Conservation (phyloP, 148 eudicot species). For the Vaccinium macrocarpon region DNA sequence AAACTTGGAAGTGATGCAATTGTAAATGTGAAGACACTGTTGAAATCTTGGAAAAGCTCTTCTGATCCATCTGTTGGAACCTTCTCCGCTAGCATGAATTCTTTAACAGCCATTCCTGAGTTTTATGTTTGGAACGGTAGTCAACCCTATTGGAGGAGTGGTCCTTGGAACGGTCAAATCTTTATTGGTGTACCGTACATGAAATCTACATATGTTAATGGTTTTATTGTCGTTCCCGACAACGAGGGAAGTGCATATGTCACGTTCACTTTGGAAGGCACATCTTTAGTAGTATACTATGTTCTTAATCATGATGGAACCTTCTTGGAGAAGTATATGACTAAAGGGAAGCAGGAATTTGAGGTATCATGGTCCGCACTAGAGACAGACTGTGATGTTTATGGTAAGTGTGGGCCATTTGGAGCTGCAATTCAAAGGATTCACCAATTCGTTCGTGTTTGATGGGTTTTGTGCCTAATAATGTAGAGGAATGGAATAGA, state of each 20-base stretch:
- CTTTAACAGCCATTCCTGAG: conserved; percentile 18
- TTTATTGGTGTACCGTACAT: conserved; percentile 23
- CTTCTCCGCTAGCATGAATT: conserved; percentile 23
- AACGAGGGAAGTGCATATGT: conserved; percentile 16
- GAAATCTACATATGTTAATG: background rate
- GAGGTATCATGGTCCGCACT: conserved; percentile 14
- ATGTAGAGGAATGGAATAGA: conserved; percentile 33
- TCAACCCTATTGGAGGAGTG: conserved; percentile 36
- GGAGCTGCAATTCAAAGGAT: conserved; percentile 43
- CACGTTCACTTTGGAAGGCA: background rate
- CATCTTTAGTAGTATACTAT: background rate
- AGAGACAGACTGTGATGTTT: conserved; percentile 37
- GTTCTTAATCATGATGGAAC: conserved; percentile 27
- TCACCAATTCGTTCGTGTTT: conserved; percentile 51
- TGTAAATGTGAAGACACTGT: background rate
- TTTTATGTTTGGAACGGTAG: conserved; percentile 30
- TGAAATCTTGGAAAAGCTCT: conserved; percentile 43
- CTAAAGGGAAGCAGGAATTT: conserved; percentile 20
- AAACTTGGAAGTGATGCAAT: background rate
- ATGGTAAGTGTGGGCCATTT: conserved; percentile 52
- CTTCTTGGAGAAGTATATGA: conserved; percentile 17
- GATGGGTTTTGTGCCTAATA: conserved; percentile 31
- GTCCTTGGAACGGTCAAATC: conserved; percentile 37
- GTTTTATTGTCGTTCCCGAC: conserved; percentile 7
- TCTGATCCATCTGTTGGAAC: conserved; percentile 40